Conservation (phyloP, 495 filamentous ascomycete species). For the Lasiosphaeria hispida region DNA sequence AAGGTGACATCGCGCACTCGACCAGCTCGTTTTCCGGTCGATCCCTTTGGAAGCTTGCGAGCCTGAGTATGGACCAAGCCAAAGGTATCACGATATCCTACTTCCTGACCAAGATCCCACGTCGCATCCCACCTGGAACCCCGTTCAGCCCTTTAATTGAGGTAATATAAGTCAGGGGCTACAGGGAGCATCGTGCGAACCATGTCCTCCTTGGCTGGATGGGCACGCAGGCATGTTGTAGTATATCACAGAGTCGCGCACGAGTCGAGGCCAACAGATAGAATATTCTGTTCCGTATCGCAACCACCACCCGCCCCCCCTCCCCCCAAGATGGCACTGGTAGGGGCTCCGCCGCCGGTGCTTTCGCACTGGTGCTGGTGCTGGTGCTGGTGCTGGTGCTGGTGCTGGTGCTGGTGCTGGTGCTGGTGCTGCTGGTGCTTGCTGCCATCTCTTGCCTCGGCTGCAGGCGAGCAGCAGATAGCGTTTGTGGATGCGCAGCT, state of each 20-base stretch:
- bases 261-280: no score
- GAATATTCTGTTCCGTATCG: no score
- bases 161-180: slow-evolving; percentile 27
- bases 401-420: no score
- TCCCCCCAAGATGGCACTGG: no score
- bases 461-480: not conserved
- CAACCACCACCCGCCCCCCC: no score
- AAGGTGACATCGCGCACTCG: slow-evolving; percentile 27
- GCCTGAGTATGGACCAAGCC: slow-evolving; percentile 13
- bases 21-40: slow-evolving; percentile 10
- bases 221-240: no score
- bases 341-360: no score
- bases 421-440: not conserved
- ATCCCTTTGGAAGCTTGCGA: slow-evolving; percentile 5
- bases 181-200: slow-evolving; percentile 13
- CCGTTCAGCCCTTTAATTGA: slow-evolving; percentile 25
- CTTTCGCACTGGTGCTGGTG: no score
- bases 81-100: slow-evolving; percentile 19
- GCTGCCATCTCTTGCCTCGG: not conserved
- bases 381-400: no score
- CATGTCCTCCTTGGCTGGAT: not conserved
- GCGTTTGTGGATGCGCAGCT: slow-evolving; percentile 1
- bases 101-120: slow-evolving; percentile 21
- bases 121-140: slow-evolving; percentile 23
- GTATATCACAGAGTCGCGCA: no score